Conservation (phyloP, 768 basidiomycete species). For the Kwoniella mangroviensis region DNA sequence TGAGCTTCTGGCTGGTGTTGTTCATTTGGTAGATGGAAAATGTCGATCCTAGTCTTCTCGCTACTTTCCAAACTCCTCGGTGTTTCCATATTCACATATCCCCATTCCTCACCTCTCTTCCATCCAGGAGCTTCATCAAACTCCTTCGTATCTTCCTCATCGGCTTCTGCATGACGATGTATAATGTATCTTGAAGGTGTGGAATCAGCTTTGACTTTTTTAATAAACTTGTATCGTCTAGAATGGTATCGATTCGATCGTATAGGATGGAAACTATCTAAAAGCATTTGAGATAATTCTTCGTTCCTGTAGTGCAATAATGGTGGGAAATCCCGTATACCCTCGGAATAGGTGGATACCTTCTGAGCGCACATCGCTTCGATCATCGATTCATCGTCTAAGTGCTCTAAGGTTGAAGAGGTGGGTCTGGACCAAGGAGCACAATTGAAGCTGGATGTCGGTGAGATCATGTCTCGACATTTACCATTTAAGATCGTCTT, state of each 20-base stretch:
- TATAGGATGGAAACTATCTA: conserved; percentile 50
- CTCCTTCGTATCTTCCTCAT: conserved; percentile 30
- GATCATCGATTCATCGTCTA: conserved; percentile 7
- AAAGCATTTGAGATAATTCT: conserved; percentile 51
- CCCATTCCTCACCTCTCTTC: conserved; percentile 34
- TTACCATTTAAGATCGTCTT: conserved; percentile 17
- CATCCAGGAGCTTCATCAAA: conserved; percentile 37
- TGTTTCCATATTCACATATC: conserved; percentile 24
- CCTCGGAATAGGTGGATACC: neutral
- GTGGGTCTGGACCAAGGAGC: conserved; percentile 37
- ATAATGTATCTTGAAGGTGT: conserved; percentile 46
- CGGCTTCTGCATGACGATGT: conserved; percentile 5
- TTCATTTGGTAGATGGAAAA: neutral
- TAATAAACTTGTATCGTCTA: conserved; percentile 47
- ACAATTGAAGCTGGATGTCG: conserved; percentile 23
- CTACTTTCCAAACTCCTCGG: conserved; percentile 32
- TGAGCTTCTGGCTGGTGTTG: neutral
- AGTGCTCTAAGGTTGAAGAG: neutral
- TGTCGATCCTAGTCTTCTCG: conserved; percentile 26
- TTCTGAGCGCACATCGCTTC: conserved; percentile 20
- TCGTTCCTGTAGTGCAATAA: conserved; percentile 42
- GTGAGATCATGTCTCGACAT: conserved; percentile 11
- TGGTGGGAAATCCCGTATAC: conserved; percentile 28
- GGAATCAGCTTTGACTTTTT: conserved; percentile 39
- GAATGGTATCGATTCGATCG: conserved; percentile 49